Evolutionary conservation across 805 yeast species (phyloP).

Genomic region (Pichia thaimueangensis): DNA sequence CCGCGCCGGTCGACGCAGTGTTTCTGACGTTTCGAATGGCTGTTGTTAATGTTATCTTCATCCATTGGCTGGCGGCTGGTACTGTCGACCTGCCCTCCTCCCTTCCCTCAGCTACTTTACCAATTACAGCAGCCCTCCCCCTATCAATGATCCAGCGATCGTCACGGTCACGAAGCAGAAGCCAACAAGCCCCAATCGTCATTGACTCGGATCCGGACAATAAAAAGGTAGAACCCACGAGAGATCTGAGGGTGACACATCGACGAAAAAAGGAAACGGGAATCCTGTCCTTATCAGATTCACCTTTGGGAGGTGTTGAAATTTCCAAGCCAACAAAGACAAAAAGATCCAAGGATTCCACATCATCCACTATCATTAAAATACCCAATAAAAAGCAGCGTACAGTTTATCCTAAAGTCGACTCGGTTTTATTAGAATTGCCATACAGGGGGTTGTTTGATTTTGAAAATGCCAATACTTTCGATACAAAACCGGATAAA

Average conservation of each 20-base stretch:
- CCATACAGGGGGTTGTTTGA: constrained; percentile 65
- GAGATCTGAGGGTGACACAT: too few relatives aligned
- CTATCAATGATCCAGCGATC: constrained; percentile 5
- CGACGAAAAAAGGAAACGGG: neutral
- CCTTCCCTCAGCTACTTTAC: too few relatives aligned
- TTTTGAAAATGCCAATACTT: constrained; percentile 53
- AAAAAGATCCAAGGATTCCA: neutral
- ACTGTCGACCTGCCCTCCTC: too few relatives aligned
- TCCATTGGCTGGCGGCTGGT: too few relatives aligned
- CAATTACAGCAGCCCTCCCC: too few relatives aligned
- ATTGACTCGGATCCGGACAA: neutral
- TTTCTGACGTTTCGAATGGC: too few relatives aligned
- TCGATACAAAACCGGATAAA: constrained; percentile 52
- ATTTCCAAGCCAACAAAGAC: neutral
- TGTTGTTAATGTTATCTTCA: too few relatives aligned
- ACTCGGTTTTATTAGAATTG: constrained; percentile 42
- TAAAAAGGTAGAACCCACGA: neutral
- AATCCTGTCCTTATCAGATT: neutral
- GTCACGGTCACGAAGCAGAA: constrained; percentile 1
- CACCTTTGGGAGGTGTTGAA: neutral
- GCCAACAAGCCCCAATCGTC: neutral
- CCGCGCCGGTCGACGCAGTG: too few relatives aligned
- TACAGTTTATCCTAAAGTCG: constrained; percentile 18
- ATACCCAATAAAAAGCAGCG: neutral
- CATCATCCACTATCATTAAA: too few relatives aligned